Conservation (phyloP, 352 stramenopile species). For the Phytophthora gonapodyides region DNA sequence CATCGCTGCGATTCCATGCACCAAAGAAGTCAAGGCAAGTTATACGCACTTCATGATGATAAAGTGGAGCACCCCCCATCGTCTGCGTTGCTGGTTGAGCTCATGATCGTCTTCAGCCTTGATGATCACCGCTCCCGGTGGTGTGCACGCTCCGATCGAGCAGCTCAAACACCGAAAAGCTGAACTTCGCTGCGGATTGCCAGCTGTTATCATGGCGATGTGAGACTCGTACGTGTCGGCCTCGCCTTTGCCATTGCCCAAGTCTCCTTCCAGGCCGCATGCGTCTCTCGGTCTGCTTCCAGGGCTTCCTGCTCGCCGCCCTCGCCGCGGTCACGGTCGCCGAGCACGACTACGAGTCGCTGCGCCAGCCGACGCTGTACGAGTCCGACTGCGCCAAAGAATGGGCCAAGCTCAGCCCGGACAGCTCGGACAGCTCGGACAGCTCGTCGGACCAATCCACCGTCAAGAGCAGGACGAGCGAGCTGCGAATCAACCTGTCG, state of each 20-base stretch:
- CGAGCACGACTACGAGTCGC: slow-evolving; percentile 46
- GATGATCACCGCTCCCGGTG: slow-evolving; percentile 6
- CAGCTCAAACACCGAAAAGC: background rate
- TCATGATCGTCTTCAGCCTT: background rate
- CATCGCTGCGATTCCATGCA: slow-evolving; percentile 5
- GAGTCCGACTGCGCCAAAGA: slow-evolving; percentile 50
- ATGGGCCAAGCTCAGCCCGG: slow-evolving; percentile 32
- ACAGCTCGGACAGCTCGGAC: slow-evolving; percentile 15
- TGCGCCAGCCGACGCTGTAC: slow-evolving; percentile 47
- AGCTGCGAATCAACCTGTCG: slow-evolving; percentile 61
- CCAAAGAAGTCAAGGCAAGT: too few relatives aligned
- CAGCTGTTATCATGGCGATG: slow-evolving; percentile 28
- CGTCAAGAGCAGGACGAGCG: slow-evolving; percentile 47
- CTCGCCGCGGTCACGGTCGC: slow-evolving; percentile 12
- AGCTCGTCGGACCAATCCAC: slow-evolving; percentile 35
- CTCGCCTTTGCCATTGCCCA: slow-evolving; percentile 24
- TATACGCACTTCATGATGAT: too few relatives aligned
- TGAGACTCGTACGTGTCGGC: slow-evolving; percentile 24
- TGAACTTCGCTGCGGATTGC: slow-evolving; percentile 23
- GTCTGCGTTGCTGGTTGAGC: too few relatives aligned
- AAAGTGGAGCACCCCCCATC: too few relatives aligned
- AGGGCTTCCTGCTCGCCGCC: slow-evolving; percentile 15
- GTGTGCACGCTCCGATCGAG: slow-evolving; percentile 10
- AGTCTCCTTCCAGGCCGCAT: slow-evolving; percentile 15
- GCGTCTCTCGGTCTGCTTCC: slow-evolving; percentile 20